Evolutionary conservation across 2,329 filamentous ascomycete species (phyloP).

Genomic region (Tolypocladium amazonense): DNA sequence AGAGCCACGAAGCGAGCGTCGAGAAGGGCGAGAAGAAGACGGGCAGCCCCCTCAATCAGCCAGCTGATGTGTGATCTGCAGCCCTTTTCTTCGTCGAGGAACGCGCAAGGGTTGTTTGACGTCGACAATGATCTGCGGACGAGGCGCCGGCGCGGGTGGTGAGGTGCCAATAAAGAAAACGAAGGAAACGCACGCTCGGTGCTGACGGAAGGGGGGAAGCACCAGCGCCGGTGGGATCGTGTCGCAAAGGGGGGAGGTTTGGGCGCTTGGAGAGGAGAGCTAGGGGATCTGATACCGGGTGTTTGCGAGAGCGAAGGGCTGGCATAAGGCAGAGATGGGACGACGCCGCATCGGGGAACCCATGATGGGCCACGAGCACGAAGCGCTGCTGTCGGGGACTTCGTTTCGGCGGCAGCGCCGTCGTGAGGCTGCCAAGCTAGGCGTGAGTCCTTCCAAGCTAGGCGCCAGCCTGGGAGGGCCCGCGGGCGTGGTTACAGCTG

Average conservation of each 20-base stretch:
- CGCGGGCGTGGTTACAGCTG: not conserved
- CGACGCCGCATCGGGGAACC: not conserved
- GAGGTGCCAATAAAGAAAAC: not conserved
- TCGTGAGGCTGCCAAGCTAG: not conserved
- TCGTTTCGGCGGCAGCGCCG: not conserved
- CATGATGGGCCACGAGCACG: not conserved
- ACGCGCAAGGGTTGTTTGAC: not conserved
- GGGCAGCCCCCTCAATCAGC: not conserved
- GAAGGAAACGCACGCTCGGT: not conserved
- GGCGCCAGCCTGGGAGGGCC: not conserved
- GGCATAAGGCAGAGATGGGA: not conserved
- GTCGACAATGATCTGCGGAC: not conserved
- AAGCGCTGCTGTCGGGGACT: not conserved
- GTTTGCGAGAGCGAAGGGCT: not conserved
- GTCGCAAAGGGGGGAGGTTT: not conserved
- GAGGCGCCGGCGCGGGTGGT: not conserved
- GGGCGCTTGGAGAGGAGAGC: not conserved
- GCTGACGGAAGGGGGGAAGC: not conserved
- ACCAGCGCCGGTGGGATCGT: not conserved
- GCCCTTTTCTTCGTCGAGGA: not conserved
- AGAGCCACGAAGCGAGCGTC: not conserved
- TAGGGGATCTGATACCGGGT: not conserved
- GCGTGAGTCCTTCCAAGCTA: not conserved
- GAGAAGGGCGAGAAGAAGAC: not conserved
- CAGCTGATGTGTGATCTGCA: not conserved